A percentile compares a stretch with the other conserved stretches of the same genome.
Conservation (phyloP, 2,329 filamentous ascomycete species). For the Thermothelomyces thermophilus region DNA sequence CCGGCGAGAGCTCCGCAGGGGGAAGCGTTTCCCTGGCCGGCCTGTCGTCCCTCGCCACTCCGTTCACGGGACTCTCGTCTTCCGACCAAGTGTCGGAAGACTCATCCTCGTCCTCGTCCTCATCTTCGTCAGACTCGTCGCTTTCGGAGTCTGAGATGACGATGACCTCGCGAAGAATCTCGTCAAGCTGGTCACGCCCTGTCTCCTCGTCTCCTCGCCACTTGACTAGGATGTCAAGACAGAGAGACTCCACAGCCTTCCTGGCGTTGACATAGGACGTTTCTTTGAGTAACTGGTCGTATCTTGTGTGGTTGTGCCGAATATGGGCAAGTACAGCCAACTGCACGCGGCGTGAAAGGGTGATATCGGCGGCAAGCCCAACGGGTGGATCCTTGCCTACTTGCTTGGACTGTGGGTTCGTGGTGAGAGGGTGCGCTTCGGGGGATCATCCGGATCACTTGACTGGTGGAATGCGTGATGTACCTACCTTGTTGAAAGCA, state of each 20-base stretch:
- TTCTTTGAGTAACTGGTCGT: slow-evolving; percentile 54
- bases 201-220: slow-evolving; percentile 67
- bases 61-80: slow-evolving; percentile 1
- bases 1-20: neutral
- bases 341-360: slow-evolving; percentile 56
- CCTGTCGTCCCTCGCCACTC: neutral
- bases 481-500: slow-evolving; percentile 54
- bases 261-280: slow-evolving; percentile 54
- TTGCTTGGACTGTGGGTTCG: slow-evolving; percentile 8
- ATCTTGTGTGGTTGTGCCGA: slow-evolving; percentile 59
- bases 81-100: slow-evolving; percentile 15
- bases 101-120: slow-evolving; percentile 30
- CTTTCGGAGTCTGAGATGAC: slow-evolving; percentile 57
- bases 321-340: slow-evolving; percentile 61
- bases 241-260: slow-evolving; percentile 54
- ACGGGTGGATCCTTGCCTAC: slow-evolving; percentile 46
- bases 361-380: slow-evolving; percentile 48
- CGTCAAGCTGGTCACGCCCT: slow-evolving; percentile 59
- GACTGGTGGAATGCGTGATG: slow-evolving; percentile 6
- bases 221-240: slow-evolving; percentile 60
- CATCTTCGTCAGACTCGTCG: slow-evolving; percentile 23
- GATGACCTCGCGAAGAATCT: slow-evolving; percentile 60
- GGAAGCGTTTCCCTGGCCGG: slow-evolving; percentile 2
- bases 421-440: slow-evolving; percentile 10
- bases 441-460: neutral